These are phyloP conservation scores for Termitomyces sp. DNA, from an alignment of 768 basidiomycete species.

Conservation along the genomic window DNA sequence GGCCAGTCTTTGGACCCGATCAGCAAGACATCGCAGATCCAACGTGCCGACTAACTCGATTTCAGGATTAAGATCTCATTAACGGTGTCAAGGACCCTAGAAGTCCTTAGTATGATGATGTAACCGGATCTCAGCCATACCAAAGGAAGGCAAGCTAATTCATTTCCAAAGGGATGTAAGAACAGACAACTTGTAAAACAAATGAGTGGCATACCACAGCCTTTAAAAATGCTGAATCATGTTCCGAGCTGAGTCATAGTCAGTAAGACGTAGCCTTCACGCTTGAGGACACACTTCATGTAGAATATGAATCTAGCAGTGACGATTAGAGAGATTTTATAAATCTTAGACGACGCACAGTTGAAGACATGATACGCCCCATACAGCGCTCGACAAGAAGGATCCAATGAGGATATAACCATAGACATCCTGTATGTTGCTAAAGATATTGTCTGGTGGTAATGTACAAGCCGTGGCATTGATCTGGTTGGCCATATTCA, in stretches of 20 bases:
- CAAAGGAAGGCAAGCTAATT: background rate
- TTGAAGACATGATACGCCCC: slow-evolving; percentile 1
- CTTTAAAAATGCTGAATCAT: background rate
- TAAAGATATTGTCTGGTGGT: background rate
- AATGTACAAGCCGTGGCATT: background rate
- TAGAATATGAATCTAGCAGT: background rate
- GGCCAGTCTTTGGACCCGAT: background rate
- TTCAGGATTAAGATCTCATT: background rate
- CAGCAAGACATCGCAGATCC: background rate
- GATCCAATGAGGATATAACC: background rate
- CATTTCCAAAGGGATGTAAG: background rate
- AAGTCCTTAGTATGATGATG: too few relatives aligned
- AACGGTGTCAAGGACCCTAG: background rate
- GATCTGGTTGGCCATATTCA: background rate
- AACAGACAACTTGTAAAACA: background rate
- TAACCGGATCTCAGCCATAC: background rate
- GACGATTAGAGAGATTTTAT: background rate
- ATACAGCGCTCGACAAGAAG: background rate
- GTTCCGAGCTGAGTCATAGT: background rate
- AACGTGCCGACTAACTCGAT: background rate
- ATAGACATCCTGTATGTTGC: background rate
- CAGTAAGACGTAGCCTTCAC: background rate
- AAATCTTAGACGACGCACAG: background rate
- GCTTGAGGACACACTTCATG: background rate
- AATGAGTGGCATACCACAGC: background rate